Evolutionary conservation across 345 rosid species (phyloP).

Genomic region (Melaleuca alternifolia): DNA sequence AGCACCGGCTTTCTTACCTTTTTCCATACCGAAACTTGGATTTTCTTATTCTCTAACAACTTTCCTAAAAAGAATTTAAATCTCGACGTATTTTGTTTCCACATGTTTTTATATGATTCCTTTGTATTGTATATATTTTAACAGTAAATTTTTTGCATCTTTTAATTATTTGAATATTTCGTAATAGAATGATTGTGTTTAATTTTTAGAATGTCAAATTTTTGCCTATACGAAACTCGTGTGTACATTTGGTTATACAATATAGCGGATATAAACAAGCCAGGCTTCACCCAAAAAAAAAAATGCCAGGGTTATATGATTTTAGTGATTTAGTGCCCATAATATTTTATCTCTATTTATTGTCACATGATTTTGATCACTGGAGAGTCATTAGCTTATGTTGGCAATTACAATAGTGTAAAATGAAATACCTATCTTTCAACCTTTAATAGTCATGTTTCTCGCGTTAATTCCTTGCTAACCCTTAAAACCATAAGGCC

Average conservation of each 20-base stretch:
- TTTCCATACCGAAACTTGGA: neutral
- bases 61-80: neutral
- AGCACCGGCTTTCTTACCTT: neutral
- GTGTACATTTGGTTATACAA: neutral
- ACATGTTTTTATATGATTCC: neutral
- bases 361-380: too few relatives aligned
- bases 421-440: too few relatives aligned
- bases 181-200: neutral
- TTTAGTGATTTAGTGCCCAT: too few relatives aligned
- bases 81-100: neutral
- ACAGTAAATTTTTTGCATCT: neutral
- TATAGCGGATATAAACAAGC: neutral
- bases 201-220: neutral
- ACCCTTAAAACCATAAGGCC: too few relatives aligned
- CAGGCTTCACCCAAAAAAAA: too few relatives aligned
- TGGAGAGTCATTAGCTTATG: too few relatives aligned
- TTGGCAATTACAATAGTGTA: too few relatives aligned
- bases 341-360: too few relatives aligned
- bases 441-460: too few relatives aligned
- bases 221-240: neutral
- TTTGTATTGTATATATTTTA: neutral
- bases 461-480: too few relatives aligned
- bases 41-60: neutral
- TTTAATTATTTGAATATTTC: neutral
- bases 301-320: too few relatives aligned